A percentile compares a stretch with the other conserved stretches of the same genome.
These are phyloP conservation scores for Sicyos edulis DNA, from an alignment of 306 rosid genomes.

Conservation along the genomic window DNA sequence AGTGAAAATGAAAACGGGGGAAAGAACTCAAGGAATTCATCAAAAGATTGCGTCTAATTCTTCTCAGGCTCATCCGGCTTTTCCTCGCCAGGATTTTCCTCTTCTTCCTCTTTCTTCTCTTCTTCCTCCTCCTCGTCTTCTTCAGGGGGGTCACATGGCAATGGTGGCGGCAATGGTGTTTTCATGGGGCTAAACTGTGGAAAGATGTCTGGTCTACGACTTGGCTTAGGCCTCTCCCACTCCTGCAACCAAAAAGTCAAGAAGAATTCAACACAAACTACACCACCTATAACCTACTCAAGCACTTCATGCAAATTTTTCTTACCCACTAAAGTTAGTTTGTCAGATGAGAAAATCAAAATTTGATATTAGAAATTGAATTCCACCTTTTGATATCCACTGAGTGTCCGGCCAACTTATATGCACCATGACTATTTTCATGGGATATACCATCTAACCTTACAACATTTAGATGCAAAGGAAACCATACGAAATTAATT, in stretches of 20 bases:
- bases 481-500: too few relatives aligned
- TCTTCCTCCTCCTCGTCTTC: conserved; percentile 50
- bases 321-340: not conserved
- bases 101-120: conserved; percentile 44
- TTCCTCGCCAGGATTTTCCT: conserved; percentile 37
- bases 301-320: not conserved
- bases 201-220: conserved; percentile 45
- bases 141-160: conserved; percentile 54
- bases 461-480: too few relatives aligned
- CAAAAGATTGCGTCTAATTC: conserved; percentile 25
- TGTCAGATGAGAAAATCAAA: not conserved
- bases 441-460: too few relatives aligned
- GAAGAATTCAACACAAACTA: not conserved
- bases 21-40: conserved; percentile 5
- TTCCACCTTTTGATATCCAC: not conserved
- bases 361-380: not conserved
- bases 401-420: too few relatives aligned
- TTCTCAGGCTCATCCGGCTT: conserved; percentile 32
- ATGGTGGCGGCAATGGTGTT: conserved; percentile 42
- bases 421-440: too few relatives aligned
- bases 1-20: not conserved
- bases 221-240: conserved; percentile 48
- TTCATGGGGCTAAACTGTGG: conserved; percentile 51
- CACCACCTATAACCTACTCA: conserved; percentile 5
- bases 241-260: conserved; percentile 30